Evolutionary conservation across 139 green algal genomes (phyloP), one percentile per base, ranked within the genome.

Genomic region (Chlamydomonas asymmetrica): DNA sequence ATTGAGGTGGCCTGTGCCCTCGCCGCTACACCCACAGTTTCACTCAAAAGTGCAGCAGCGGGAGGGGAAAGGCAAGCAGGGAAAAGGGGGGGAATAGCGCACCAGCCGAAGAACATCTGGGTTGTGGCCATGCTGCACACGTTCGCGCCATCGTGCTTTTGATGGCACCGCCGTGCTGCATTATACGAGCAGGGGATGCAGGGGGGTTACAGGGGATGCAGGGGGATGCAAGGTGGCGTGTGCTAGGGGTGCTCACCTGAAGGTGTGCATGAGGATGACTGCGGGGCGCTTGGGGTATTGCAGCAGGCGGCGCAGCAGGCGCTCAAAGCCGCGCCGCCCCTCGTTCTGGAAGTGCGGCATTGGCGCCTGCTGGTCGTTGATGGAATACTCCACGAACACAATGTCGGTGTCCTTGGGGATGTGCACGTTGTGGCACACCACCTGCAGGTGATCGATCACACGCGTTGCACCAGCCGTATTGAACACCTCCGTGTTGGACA

Each of bases 291-390:
- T 61, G 27, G 45, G 48, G 23, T 73, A 72, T 23, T 64, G 45
- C 39, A 85, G 40, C 50, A 85, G 73, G 68, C 79, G 79, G 16
- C 80, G 50, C 52, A 85, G 60, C 35, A 85, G 80, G 41, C 80
- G 50, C 69, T 85, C 80, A 66, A 81, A 85, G 18, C 73, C 48
- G 6, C 37, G 41, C 16, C 48, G 45, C 13, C 18, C 45, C 45
- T 52, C 25, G 29, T 70, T 78, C 22, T 78, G 39, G 22, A 71
- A 61, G 31, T 35, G 5, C 5, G 59, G 37, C 8, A 31, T 18
- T 37, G 23, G 23, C 18, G 48, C 13, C 10, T 45, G 38, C 38
- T 34, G 5, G 32, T 81, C 64, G 64, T 81, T 74, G 64, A 75
- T 29, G 54, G 34, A 52, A 39, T 76, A 81, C 60, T 82, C 76